phyloP scores from a whole-genome alignment of 768 basidiomycete genomes.

The Pisolithus marmoratus region DNA sequence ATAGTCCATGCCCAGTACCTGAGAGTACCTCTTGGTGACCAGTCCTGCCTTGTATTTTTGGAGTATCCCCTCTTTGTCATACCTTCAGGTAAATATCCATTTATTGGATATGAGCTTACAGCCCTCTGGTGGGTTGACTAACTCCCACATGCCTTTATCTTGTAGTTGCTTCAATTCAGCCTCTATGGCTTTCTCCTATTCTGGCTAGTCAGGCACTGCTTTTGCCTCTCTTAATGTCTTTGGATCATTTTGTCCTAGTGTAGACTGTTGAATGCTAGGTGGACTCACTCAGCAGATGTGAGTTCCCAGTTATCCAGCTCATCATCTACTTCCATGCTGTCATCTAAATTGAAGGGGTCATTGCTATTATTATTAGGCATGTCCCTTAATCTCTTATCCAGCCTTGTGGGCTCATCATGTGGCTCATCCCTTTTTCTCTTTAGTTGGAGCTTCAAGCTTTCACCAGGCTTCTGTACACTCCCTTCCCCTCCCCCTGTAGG shows the following conservation, averaged over 20 bases:
- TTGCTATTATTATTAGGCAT: too few species aligned
- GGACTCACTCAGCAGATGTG: background rate
- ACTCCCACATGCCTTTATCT: slow-evolving; percentile 13
- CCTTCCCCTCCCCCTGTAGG: too few species aligned
- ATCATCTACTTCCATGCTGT: too few species aligned
- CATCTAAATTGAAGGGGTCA: too few species aligned
- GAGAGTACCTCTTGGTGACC: slow-evolving; percentile 35
- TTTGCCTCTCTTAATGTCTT: too few species aligned
- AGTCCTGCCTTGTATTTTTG: slow-evolving; percentile 30
- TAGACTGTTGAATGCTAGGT: background rate
- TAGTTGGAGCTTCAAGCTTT: background rate
- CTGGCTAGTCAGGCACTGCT: background rate
- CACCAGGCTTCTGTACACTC: too few species aligned
- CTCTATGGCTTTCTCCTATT: slow-evolving; percentile 2
- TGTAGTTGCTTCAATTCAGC: background rate
- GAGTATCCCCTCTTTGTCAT: background rate
- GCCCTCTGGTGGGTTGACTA: too few species aligned
- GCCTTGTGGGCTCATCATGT: too few species aligned
- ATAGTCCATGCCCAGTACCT: slow-evolving; percentile 32
- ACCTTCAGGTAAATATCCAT: slow-evolving; percentile 21
- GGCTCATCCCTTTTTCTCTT: background rate
- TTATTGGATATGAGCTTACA: slow-evolving; percentile 23
- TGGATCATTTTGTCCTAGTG: background rate
- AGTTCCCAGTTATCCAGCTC: too few species aligned
- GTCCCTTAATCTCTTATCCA: too few species aligned